Evolutionary conservation across 257 asterid genomes (phyloP).

Genomic region (Eucommia ulmoides): DNA sequence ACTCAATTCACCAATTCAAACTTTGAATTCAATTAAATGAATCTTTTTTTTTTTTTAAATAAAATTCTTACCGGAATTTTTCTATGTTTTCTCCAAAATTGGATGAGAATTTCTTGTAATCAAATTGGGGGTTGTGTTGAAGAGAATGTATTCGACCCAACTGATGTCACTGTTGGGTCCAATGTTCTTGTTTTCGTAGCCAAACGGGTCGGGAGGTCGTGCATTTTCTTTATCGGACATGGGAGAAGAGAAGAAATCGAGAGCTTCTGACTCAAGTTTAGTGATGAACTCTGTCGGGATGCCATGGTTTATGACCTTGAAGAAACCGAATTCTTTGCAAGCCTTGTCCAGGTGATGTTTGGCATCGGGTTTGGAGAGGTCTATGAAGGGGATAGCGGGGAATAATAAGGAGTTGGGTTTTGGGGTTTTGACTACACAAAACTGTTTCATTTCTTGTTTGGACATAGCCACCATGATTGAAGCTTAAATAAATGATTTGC

Average conservation of each 20-base stretch:
- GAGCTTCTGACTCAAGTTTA: conserved; percentile 5
- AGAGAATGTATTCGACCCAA: conserved; percentile 10
- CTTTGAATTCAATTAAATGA: not conserved
- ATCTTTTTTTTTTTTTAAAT: not conserved
- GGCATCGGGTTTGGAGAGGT: conserved; percentile 3
- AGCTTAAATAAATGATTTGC: not conserved
- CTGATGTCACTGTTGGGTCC: conserved; percentile 10
- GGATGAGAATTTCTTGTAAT: not conserved
- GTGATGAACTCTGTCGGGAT: conserved; percentile 1
- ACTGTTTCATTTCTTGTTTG: not conserved
- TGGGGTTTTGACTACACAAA: not conserved
- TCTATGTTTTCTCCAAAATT: conserved; percentile 2
- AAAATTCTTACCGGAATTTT: not conserved
- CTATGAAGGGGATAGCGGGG: conserved; percentile 1
- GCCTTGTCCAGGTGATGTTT: conserved; percentile 2
- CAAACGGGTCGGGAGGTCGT: conserved; percentile 6
- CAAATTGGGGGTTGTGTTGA: not conserved
- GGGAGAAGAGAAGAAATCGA: conserved; percentile 6
- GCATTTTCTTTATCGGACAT: conserved; percentile 3
- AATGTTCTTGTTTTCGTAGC: conserved; percentile 10
- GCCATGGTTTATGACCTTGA: conserved; percentile 9
- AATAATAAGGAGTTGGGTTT: conserved; percentile 1
- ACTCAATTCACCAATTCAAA: not conserved
- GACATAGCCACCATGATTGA: conserved; percentile 4
- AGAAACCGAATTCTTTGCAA: conserved; percentile 10